Evolutionary conservation across 2,329 filamentous ascomycete genomes (phyloP).

Genomic region (Plectosphaerella plurivora): DNA sequence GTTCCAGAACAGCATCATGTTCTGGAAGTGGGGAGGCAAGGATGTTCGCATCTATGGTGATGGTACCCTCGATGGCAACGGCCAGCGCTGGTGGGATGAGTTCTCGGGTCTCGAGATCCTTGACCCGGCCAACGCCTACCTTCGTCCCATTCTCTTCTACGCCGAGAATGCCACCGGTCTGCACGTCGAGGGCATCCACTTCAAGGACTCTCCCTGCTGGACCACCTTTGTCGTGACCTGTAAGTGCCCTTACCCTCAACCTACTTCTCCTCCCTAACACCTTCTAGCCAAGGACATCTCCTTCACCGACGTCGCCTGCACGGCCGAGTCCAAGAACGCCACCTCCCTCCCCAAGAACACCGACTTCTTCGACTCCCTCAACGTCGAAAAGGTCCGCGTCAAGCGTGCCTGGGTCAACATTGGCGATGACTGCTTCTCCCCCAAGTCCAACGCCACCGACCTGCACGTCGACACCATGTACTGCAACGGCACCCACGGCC

Average conservation of each 20-base stretch:
- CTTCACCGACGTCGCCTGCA: conserved; percentile 49
- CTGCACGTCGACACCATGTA: conserved; percentile 54
- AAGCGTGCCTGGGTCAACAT: conserved; percentile 43
- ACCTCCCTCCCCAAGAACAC: conserved; percentile 61
- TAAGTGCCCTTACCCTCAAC: conserved; percentile 11
- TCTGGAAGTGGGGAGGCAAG: conserved; percentile 62
- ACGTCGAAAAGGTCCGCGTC: conserved; percentile 12
- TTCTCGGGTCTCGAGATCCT: conserved; percentile 43
- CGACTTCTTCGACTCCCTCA: conserved; percentile 29
- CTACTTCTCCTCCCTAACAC: not conserved
- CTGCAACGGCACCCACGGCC: conserved; percentile 58
- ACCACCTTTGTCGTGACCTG: conserved; percentile 56
- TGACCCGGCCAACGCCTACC: conserved; percentile 47
- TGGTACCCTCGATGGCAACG: conserved; percentile 59
- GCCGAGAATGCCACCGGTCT: conserved; percentile 56
- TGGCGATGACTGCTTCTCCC: conserved; percentile 61
- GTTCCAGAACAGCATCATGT: conserved; percentile 63
- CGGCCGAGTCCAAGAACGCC: conserved; percentile 51
- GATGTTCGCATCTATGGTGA: conserved; percentile 58
- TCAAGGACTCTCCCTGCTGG: conserved; percentile 58
- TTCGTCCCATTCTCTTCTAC: conserved; percentile 54
- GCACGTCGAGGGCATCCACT: conserved; percentile 52
- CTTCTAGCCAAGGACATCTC: conserved; percentile 39
- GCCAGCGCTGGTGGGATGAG: conserved; percentile 56
- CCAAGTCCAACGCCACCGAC: conserved; percentile 59